Evolutionary conservation across 2,329 filamentous ascomycete species (phyloP).

Genomic region (Ceratocystis albifundus): DNA sequence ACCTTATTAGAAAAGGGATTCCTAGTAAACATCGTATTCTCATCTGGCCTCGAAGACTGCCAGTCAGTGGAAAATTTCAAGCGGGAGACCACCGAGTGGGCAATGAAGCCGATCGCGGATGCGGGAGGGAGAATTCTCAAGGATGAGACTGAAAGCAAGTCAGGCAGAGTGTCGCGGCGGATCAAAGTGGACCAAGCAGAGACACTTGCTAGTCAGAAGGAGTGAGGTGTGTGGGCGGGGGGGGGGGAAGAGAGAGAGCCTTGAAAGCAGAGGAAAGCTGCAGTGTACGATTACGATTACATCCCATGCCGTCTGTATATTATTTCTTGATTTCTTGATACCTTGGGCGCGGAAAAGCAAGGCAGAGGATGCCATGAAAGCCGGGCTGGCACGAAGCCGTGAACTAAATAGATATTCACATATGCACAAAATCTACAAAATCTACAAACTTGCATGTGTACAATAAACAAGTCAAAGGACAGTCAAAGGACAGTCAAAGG

Average conservation of each 20-base stretch:
- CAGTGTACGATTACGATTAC: constrained; percentile 1
- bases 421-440: no score
- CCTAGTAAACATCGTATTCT: not conserved
- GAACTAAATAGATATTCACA: not conserved
- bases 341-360: no score
- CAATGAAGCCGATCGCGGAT: not conserved
- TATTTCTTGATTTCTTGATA: not conserved
- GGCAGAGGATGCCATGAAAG: no score
- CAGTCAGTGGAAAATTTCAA: not conserved
- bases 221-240: not conserved
- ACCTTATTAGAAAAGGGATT: not conserved
- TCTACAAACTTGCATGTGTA: no score
- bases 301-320: not conserved
- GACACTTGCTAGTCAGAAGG: not conserved
- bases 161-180: not conserved
- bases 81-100: not conserved
- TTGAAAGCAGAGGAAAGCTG: not conserved
- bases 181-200: not conserved
- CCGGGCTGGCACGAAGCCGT: not conserved
- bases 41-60: not conserved
- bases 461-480: not conserved
- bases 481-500: no score
- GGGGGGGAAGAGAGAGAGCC: not conserved
- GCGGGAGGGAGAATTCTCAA: not conserved
- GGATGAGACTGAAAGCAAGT: not conserved